phyloP scores from a whole-genome alignment of 345 rosid species.

The Aurinia saxatilis region DNA sequence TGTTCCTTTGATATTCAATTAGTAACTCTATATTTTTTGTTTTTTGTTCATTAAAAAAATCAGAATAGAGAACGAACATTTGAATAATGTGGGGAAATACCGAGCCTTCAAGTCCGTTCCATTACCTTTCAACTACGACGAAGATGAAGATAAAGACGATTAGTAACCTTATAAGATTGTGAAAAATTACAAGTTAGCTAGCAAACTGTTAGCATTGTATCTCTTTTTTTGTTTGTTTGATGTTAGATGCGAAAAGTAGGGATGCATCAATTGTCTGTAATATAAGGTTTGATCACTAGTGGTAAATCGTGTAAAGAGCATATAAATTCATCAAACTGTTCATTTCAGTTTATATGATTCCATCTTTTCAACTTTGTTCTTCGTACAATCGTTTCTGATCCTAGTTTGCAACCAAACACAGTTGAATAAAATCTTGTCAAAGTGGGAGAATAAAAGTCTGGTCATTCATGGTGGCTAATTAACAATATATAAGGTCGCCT shows the following conservation, averaged over 20 bases:
- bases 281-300: no score
- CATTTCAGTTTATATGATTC: neutral
- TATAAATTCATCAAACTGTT: neutral
- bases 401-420: no score
- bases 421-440: no score
- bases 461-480: no score
- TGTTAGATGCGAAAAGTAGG: neutral
- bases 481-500: no score
- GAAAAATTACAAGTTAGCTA: neutral
- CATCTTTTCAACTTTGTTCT: neutral
- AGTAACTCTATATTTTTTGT: slow-evolving; percentile 1
- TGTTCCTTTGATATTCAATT: neutral
- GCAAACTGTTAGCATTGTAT: neutral
- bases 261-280: neutral
- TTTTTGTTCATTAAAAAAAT: slow-evolving; percentile 10
- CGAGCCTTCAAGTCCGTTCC: slow-evolving; percentile 70
- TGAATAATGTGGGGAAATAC: slow-evolving; percentile 63
- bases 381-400: neutral
- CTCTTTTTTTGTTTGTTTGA: neutral
- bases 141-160: slow-evolving; percentile 36
- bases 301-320: no score
- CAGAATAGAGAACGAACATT: slow-evolving; percentile 74
- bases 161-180: slow-evolving; percentile 5
- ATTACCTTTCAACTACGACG: slow-evolving; percentile 49
- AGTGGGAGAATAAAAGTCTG: no score